Base-by-base conservation (phyloP, 768 basidiomycete species). In the Scleroderma bovista region DNA sequence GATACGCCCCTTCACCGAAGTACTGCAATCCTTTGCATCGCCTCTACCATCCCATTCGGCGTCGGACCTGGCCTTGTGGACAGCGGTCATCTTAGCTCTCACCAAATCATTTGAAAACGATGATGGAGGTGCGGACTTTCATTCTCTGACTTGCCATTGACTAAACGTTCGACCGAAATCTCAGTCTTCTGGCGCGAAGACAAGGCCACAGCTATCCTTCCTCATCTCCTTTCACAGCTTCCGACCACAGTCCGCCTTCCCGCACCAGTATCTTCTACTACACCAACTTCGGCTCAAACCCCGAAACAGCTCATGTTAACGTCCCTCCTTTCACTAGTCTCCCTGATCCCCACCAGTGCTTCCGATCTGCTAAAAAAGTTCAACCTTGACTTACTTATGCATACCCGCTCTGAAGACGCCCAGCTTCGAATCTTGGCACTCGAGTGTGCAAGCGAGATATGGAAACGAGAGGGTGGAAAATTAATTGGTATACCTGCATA, bases 151-250 rank as follows among this genome's bases (percentile, higher is more conserved):
- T n/a, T 16, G 10, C 6, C n/a, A 9, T 37, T 5, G 40, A 15
- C 13, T 46, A 16, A 43, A 10, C 17, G 2, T 9, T n/a, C 12
- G 4, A 20, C 11, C 47, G 29, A 29, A 29, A 29, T 45, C 48
- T 2, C 55, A 94, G 93, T 74, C 10, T 96, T 89, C 76, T 97
- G 94, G 94, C 81, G 88, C 3, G 86, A 90, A 54, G 84, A 90
- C 60, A 87, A 86, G 55, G 65, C 91, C 20, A 75, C 80, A 8
- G 77, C 80, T 47, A 69, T 94, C 7, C 64, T 80, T 6, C 67
- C 77, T 6, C 70, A 78, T 1, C 55, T 93, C 26, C 72, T 88
- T 6, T 71, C 76, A 13, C 93, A 96, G 66, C 71, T 91, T 16
- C 69, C 80, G 4, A 69, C 80, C 11, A 75, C 75, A 44, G 63